These are phyloP conservation scores for Fusarium citri DNA, from an alignment of 2,329 filamentous ascomycete species.

Conservation along the genomic window DNA sequence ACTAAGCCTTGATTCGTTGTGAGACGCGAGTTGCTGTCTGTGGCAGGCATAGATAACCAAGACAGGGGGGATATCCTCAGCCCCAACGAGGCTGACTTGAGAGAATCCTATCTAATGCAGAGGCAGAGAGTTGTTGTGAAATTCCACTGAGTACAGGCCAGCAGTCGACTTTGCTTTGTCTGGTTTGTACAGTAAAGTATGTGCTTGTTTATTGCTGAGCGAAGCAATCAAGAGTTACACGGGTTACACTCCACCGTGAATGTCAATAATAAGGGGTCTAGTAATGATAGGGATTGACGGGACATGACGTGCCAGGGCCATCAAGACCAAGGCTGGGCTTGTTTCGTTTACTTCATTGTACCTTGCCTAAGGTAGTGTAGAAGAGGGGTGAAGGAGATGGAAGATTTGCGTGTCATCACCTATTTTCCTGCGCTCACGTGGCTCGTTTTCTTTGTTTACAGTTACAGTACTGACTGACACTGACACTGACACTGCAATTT, in stretches of 20 bases:
- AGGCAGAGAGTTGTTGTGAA: constrained; percentile 12
- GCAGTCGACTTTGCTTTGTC: not conserved
- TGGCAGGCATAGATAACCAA: constrained; percentile 22
- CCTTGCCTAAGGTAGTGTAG: constrained; percentile 9
- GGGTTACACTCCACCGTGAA: constrained; percentile 12
- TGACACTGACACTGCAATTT: constrained; percentile 6
- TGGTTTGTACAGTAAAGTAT: not conserved
- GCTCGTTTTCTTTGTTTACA: constrained; percentile 26
- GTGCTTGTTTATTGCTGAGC: constrained; percentile 12
- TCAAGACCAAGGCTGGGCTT: constrained; percentile 6
- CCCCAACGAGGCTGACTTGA: constrained; percentile 36
- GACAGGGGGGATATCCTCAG: constrained; percentile 18
- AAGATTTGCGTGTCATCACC: constrained; percentile 34
- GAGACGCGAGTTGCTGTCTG: constrained; percentile 19
- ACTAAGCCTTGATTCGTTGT: constrained; percentile 27
- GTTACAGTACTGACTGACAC: constrained; percentile 10
- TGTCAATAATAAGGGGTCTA: constrained; percentile 11
- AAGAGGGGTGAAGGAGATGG: constrained; percentile 42
- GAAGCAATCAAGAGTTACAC: not conserved
- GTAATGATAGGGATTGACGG: constrained; percentile 20
- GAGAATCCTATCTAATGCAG: not conserved
- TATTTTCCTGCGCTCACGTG: constrained; percentile 34
- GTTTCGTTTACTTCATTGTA: constrained; percentile 28
- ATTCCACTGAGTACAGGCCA: not conserved
- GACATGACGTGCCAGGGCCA: constrained; percentile 19